Base-by-base conservation (phyloP, 352 stramenopile species). In the Globisporangium spinosum region DNA sequence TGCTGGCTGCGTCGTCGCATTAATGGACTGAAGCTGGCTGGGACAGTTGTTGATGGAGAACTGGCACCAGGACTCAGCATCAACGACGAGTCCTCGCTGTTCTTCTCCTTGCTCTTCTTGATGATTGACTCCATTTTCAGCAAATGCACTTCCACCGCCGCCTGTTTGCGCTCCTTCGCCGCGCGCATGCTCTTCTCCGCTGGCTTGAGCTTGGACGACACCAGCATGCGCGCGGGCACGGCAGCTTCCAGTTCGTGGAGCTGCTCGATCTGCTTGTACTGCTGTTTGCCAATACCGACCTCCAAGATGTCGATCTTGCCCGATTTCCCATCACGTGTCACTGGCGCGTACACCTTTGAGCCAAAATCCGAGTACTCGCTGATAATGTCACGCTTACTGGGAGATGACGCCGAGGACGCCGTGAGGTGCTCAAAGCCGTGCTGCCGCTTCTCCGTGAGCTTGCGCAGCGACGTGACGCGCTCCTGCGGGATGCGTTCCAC, bases 51-150 rank as follows among this genome's bases (percentile, higher is more conserved):
- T 20, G 55, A 32, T 60, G 55, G 5, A 12, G 27, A 43, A 10
- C 2, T 60, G 13, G 17, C 2, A 29, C 9, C 27, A 27, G 22
- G 22, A 23, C 15, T 51, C 17, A 29, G 40, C 1, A 12, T 27
- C 20, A 61, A 27, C 17, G 35, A n/a, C 25, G 47, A 9, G 5
- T 32, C 57, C 2, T 58, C 35, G 12, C 60, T 67, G 43, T 64
- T 47, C 1, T 59, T 68, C 38, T 83, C 67, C 40, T 90, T 88
- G 51, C 73, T 76, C 51, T 89, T 88, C 62, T 90, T 88, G 70
- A 97, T 91, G 23, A 95, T 83, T 17, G 78, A 78, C 65, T 96
- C 87, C 87, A 97, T 95, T 68, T 92, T 94, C 34, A 93, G 75
- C 61, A 97, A 76, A 64, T 97, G 89, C 32, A 79, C 76, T 23